Evolutionary conservation across 495 filamentous ascomycete genomes (phyloP).

Genomic region (Penicillium desertorum): DNA sequence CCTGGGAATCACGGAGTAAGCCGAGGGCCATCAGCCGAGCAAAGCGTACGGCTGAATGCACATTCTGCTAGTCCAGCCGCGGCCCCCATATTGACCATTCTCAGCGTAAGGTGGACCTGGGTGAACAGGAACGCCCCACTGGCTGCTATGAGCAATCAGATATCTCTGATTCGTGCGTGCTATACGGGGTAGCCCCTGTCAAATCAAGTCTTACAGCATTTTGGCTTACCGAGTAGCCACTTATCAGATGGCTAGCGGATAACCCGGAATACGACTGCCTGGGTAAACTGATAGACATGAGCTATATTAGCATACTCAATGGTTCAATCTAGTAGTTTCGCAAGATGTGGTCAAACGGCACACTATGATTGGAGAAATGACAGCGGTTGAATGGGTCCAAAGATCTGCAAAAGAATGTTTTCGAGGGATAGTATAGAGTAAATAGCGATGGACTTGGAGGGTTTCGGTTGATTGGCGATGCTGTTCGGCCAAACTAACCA

Average conservation of each 20-base stretch:
- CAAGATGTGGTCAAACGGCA: not conserved
- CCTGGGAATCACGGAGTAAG: slow-evolving; percentile 11
- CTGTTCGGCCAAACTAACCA: slow-evolving; percentile 16
- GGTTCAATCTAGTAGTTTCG: not conserved
- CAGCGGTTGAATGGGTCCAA: not conserved
- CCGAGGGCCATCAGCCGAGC: slow-evolving; percentile 12
- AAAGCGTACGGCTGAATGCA: slow-evolving; percentile 20
- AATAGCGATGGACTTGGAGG: not conserved
- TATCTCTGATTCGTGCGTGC: slow-evolving; percentile 21
- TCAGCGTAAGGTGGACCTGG: slow-evolving; percentile 6
- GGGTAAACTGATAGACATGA: not conserved
- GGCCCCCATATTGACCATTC: slow-evolving; percentile 12
- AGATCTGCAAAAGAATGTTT: slow-evolving; percentile 1
- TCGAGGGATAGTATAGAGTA: not conserved
- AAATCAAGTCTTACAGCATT: not conserved
- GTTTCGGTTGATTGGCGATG: slow-evolving; percentile 15
- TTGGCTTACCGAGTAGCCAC: not conserved
- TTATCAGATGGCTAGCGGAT: not conserved
- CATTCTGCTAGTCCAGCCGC: slow-evolving; percentile 6
- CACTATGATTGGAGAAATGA: slow-evolving; percentile 7
- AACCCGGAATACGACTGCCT: not conserved
- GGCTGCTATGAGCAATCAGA: slow-evolving; percentile 14
- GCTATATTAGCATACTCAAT: not conserved
- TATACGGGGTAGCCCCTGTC: slow-evolving; percentile 11
- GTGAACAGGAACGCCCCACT: slow-evolving; percentile 23